A percentile compares a stretch with the other conserved stretches of the same genome.
Evolutionary conservation across 2,329 filamentous ascomycete genomes (phyloP).

Genomic region (Trichoderma guizhouense): DNA sequence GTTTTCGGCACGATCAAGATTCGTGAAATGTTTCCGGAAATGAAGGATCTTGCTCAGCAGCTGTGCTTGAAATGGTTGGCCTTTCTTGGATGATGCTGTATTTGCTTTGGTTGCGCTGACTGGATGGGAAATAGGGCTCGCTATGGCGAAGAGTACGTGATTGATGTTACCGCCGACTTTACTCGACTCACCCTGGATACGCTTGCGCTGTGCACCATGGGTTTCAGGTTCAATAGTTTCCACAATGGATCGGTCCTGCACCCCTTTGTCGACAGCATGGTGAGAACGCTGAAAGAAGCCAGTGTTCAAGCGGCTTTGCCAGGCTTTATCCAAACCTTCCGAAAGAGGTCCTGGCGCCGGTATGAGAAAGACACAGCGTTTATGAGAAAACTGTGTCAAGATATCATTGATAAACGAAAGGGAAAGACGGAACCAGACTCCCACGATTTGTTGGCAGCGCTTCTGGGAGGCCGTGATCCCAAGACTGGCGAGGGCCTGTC

Average conservation of each 20-base stretch:
- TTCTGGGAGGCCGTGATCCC: background rate
- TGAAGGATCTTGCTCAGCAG: conserved; percentile 14
- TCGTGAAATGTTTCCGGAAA: conserved; percentile 6
- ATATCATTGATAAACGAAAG: conserved; percentile 15
- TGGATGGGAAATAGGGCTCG: conserved; percentile 28
- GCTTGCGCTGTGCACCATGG: conserved; percentile 58
- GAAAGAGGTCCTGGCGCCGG: background rate
- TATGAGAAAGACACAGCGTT: conserved; percentile 7
- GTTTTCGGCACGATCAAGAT: conserved; percentile 15
- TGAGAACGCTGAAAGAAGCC: conserved; percentile 9
- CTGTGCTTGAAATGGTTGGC: conserved; percentile 17
- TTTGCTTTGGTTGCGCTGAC: background rate
- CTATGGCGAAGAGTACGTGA: conserved; percentile 39
- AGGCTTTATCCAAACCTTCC: conserved; percentile 1
- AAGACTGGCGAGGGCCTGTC: conserved; percentile 53
- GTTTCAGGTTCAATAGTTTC: conserved; percentile 60
- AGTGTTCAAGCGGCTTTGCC: conserved; percentile 3
- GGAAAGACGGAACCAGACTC: background rate
- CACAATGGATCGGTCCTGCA: conserved; percentile 36
- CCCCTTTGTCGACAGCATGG: conserved; percentile 21
- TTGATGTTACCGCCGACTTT: conserved; percentile 56
- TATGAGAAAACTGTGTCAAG: conserved; percentile 1
- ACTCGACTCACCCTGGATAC: conserved; percentile 61
- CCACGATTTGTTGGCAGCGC: background rate
- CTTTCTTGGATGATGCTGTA: background rate